Evolutionary conservation across 805 yeast genomes (phyloP).

Genomic region (Saturnispora ahearnii): DNA sequence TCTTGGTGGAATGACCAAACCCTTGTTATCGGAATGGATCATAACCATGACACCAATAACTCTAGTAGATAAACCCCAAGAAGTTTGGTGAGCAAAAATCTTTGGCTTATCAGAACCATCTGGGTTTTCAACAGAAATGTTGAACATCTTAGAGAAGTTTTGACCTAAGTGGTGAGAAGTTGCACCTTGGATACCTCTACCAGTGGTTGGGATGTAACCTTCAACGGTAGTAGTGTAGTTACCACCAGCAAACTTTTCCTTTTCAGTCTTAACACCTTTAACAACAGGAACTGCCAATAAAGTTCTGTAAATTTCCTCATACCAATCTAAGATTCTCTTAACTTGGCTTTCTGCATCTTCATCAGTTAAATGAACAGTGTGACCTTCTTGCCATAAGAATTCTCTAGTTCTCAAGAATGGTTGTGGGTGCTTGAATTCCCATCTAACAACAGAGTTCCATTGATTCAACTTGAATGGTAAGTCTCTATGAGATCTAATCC

Average conservation of each 20-base stretch:
- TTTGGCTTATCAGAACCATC: constrained; percentile 80
- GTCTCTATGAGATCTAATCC: constrained; percentile 98
- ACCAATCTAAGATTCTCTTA: constrained; percentile 73
- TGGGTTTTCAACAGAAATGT: constrained; percentile 92
- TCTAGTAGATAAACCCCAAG: constrained; percentile 99
- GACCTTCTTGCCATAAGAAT: constrained; percentile 99
- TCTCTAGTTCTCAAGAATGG: constrained; percentile 98
- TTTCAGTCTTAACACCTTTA: constrained; percentile 91
- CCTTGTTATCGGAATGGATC: constrained; percentile 98
- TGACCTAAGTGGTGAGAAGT: constrained; percentile 97
- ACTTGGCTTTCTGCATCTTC: constrained; percentile 83
- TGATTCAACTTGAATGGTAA: constrained; percentile 93
- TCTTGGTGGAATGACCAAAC: constrained; percentile 95
- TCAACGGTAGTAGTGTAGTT: constrained; percentile 91
- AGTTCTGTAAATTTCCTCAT: constrained; percentile 78
- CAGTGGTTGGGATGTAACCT: constrained; percentile 96
- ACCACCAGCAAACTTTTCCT: constrained; percentile 98
- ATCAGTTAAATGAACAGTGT: constrained; percentile 86
- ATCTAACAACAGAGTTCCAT: constrained; percentile 99
- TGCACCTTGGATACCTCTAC: constrained; percentile 99
- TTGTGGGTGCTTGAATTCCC: constrained; percentile 99
- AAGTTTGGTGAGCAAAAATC: constrained; percentile 87
- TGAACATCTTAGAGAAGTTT: constrained; percentile 97
- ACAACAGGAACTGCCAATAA: constrained; percentile 95
- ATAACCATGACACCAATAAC: constrained; percentile 98